A percentile compares a stretch with the other conserved stretches of the same genome.
phyloP scores from a whole-genome alignment of 345 rosid species.

The Raphanus sativus region DNA sequence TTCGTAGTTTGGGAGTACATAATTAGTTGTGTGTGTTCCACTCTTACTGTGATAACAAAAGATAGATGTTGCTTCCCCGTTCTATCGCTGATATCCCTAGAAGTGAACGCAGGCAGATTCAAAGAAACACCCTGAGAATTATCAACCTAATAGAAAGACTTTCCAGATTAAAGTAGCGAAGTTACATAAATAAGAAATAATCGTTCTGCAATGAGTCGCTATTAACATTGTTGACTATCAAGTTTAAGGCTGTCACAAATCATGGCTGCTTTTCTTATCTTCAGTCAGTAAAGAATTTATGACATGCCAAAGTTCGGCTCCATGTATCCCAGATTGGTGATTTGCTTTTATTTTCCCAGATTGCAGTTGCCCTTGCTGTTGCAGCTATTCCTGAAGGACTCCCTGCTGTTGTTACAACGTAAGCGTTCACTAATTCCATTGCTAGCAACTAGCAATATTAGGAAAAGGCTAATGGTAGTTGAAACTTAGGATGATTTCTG shows the following conservation, averaged over 20 bases:
- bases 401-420: constrained; percentile 99
- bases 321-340: constrained; percentile 27
- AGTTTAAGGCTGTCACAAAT: constrained; percentile 13
- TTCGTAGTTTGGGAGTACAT: constrained; percentile 1
- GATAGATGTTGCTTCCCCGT: constrained; percentile 11
- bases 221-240: background rate
- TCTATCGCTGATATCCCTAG: constrained; percentile 11
- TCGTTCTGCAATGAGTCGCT: background rate
- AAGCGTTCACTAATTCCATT: constrained; percentile 43
- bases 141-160: background rate
- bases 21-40: constrained; percentile 10
- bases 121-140: constrained; percentile 10
- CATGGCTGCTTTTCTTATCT: constrained; percentile 2
- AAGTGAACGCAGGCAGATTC: background rate
- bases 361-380: constrained; percentile 99
- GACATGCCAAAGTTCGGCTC: background rate
- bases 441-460: constrained; percentile 14
- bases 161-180: constrained; percentile 14
- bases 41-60: constrained; percentile 13
- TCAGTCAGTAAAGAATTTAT: background rate
- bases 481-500: constrained; percentile 17
- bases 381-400: constrained; percentile 99
- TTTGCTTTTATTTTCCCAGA: constrained; percentile 58
- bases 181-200: constrained; percentile 8
- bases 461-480: constrained; percentile 6